Conservation (phyloP, 768 basidiomycete genomes). For the Leucocoprinus leucothites region DNA sequence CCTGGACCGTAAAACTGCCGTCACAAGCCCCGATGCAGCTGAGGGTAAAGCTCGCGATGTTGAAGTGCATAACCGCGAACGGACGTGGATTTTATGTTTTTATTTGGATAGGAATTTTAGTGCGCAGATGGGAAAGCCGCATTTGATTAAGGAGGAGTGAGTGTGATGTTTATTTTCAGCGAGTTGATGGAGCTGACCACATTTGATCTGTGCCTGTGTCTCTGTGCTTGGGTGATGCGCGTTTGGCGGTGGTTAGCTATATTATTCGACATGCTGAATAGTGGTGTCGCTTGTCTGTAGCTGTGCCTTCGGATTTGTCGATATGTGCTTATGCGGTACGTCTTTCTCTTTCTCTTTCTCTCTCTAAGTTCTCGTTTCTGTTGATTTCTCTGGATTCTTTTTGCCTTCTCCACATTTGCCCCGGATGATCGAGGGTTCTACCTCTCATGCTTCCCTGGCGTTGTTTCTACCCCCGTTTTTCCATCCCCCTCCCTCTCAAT, state of each 20-base stretch:
- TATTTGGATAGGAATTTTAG: constrained; percentile 85
- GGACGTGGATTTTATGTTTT: constrained; percentile 91
- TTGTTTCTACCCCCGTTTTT: no score
- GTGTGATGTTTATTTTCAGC: constrained; percentile 27
- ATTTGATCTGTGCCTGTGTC: constrained; percentile 6
- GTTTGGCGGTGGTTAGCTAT: constrained; percentile 44
- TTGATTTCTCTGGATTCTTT: background rate
- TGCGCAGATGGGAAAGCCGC: constrained; percentile 96
- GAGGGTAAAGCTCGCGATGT: constrained; percentile 77
- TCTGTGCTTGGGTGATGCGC: no score
- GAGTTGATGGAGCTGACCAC: background rate
- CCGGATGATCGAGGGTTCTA: background rate
- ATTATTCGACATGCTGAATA: constrained; percentile 80
- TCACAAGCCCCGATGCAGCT: constrained; percentile 58
- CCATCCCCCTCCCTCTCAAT: no score
- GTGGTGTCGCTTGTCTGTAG: constrained; percentile 72
- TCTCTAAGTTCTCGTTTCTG: background rate
- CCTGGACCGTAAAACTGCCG: constrained; percentile 80
- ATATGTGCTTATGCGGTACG: constrained; percentile 78
- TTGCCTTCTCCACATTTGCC: background rate
- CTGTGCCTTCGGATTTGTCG: constrained; percentile 60
- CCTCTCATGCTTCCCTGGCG: no score
- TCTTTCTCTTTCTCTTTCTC: constrained; percentile 14
- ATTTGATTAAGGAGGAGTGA: constrained; percentile 90
- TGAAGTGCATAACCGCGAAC: constrained; percentile 91